Percentiles rank a stretch among this genome's conserved stretches.
phyloP scores from a whole-genome alignment of 2,329 filamentous ascomycete genomes.

The Stachybotrys echinatus region DNA sequence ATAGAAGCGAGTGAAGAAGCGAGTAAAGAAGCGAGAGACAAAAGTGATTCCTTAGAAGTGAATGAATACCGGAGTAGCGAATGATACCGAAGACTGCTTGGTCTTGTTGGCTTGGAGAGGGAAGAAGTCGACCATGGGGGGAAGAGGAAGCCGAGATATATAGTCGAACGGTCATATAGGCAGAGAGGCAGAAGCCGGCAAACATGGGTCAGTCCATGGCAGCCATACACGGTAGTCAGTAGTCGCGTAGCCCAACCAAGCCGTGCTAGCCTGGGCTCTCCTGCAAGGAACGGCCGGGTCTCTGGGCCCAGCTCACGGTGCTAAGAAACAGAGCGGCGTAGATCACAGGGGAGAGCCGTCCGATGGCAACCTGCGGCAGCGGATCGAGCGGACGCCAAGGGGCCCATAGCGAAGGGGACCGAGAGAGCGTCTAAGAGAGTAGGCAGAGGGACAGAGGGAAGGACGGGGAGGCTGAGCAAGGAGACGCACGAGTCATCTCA shows the following conservation, averaged over 20 bases:
- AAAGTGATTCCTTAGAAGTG: too few species aligned
- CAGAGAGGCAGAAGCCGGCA: neutral
- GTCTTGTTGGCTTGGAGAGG: neutral
- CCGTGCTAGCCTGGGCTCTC: neutral
- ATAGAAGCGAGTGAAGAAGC: constrained; percentile 1
- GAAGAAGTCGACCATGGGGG: neutral
- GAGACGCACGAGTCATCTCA: neutral
- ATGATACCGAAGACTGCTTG: neutral
- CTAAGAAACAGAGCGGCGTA: neutral
- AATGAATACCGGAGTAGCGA: neutral
- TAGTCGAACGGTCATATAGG: neutral
- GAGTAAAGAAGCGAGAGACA: neutral
- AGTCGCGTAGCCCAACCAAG: neutral
- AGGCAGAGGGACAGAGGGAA: neutral
- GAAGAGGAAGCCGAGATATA: neutral
- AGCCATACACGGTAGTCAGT: too few species aligned
- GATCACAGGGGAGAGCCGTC: neutral
- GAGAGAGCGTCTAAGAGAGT: too few species aligned
- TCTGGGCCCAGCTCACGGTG: neutral
- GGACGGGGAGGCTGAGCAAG: neutral
- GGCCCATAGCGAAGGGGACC: neutral
- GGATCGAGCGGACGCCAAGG: neutral
- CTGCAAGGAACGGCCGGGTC: neutral
- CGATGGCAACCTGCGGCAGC: neutral
- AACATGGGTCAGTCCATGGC: neutral